phyloP scores from a whole-genome alignment of 78 protist genomes.

The Protostelium mycophagum region DNA sequence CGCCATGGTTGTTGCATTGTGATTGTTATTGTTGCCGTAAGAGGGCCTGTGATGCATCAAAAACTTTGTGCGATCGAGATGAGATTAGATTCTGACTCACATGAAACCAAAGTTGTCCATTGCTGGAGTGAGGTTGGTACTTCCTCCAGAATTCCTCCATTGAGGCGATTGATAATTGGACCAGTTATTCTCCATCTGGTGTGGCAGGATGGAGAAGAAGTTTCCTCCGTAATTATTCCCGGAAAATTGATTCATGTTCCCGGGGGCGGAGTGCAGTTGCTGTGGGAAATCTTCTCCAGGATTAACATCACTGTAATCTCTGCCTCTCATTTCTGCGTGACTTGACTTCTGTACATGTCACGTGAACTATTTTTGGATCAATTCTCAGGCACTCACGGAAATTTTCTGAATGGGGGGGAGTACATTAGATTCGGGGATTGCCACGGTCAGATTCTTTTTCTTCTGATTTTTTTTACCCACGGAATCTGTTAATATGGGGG shows the following conservation, averaged over 20 bases:
- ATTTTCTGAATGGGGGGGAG: not conserved
- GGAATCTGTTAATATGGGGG: too few relatives aligned
- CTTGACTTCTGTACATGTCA: not conserved
- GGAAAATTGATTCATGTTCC: not conserved
- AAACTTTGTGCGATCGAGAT: not conserved
- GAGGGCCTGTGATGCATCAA: not conserved
- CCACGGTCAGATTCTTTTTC: not conserved
- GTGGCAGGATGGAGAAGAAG: not conserved
- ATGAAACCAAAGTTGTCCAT: not conserved
- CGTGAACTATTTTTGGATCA: not conserved
- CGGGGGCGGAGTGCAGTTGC: not conserved
- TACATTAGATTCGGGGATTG: not conserved
- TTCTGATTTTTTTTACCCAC: not conserved
- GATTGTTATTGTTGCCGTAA: not conserved
- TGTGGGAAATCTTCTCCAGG: not conserved
- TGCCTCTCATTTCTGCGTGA: not conserved
- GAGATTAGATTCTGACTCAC: not conserved
- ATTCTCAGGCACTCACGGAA: not conserved
- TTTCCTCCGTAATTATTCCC: not conserved
- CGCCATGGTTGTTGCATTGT: not conserved
- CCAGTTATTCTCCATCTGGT: not conserved
- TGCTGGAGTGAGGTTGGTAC: not conserved
- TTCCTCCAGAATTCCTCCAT: not conserved
- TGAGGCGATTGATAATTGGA: not conserved
- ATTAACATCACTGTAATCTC: not conserved